Percentiles rank a stretch among this genome's conserved stretches.
Conservation (phyloP, 2,329 filamentous ascomycete genomes). For the Amesomyces nigricolor region DNA sequence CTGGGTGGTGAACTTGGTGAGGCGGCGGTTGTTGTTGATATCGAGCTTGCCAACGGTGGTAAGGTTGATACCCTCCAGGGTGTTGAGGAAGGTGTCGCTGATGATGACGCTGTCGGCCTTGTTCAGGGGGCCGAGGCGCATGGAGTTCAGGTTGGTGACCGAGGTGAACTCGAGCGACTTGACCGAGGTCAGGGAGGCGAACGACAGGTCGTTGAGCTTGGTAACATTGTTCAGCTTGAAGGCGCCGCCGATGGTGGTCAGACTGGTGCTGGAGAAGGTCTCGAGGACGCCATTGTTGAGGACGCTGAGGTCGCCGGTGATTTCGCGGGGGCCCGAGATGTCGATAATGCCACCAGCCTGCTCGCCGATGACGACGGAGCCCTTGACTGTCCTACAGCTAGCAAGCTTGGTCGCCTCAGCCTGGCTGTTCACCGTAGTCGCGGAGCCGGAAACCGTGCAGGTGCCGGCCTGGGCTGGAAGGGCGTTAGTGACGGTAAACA, state of each 20-base stretch:
- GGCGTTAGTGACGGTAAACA: slow-evolving; percentile 10
- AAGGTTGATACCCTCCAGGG: slow-evolving; percentile 76
- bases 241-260: slow-evolving; percentile 61
- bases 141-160: slow-evolving; percentile 55
- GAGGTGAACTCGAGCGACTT: slow-evolving; percentile 65
- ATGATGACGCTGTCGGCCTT: slow-evolving; percentile 66
- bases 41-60: slow-evolving; percentile 64
- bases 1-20: slow-evolving; percentile 70
- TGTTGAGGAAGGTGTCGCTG: slow-evolving; percentile 77
- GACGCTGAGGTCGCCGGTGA: slow-evolving; percentile 54
- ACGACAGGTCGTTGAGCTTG: slow-evolving; percentile 60
- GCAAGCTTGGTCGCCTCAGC: slow-evolving; percentile 56
- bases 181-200: slow-evolving; percentile 60
- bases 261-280: slow-evolving; percentile 53
- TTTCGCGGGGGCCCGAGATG: slow-evolving; percentile 54
- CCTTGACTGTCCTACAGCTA: slow-evolving; percentile 62
- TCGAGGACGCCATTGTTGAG: slow-evolving; percentile 57
- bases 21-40: slow-evolving; percentile 85
- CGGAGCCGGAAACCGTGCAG: slow-evolving; percentile 25
- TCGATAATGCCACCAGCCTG: slow-evolving; percentile 51
- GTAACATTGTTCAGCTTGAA: slow-evolving; percentile 67
- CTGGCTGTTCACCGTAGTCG: slow-evolving; percentile 56
- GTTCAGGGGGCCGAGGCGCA: slow-evolving; percentile 49
- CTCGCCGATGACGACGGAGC: slow-evolving; percentile 59
- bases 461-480: slow-evolving; percentile 31